These are phyloP conservation scores for Austroboletus novae-zelandiae DNA, from an alignment of 1,284 basidiomycete species.

Conservation along the genomic window DNA sequence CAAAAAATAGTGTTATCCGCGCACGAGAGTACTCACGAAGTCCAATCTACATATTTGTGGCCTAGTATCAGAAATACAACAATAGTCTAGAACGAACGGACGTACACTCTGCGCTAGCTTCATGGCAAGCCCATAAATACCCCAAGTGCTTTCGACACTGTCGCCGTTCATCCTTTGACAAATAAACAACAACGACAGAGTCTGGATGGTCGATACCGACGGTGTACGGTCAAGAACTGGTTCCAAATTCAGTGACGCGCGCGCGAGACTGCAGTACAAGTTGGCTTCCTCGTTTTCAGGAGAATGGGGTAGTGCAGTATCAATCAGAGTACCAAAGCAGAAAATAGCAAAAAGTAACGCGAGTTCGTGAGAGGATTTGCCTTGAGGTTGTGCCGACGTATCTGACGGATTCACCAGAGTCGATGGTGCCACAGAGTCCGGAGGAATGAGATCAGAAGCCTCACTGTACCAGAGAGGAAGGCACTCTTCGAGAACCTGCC, in stretches of 20 bases:
- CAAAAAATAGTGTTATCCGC: background rate
- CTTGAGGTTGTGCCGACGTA: slow-evolving; percentile 11
- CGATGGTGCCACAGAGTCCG: slow-evolving; percentile 21
- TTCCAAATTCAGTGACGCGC: slow-evolving; percentile 61
- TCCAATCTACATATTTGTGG: slow-evolving; percentile 46
- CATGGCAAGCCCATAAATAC: slow-evolving; percentile 55
- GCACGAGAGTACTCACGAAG: slow-evolving; percentile 51
- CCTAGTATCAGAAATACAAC: slow-evolving; percentile 6
- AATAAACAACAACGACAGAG: slow-evolving; percentile 62
- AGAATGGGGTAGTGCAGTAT: slow-evolving; percentile 45
- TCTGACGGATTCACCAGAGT: slow-evolving; percentile 3
- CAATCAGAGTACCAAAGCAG: slow-evolving; percentile 56
- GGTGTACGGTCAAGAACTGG: slow-evolving; percentile 66
- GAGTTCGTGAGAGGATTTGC: slow-evolving; percentile 50
- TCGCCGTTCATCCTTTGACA: slow-evolving; percentile 60
- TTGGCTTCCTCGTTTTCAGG: slow-evolving; percentile 52
- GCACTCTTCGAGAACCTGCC: slow-evolving; percentile 59
- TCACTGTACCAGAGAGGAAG: slow-evolving; percentile 66
- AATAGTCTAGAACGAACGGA: slow-evolving; percentile 13
- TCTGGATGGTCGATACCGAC: slow-evolving; percentile 65
- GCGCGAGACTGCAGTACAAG: slow-evolving; percentile 52
- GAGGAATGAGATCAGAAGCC: slow-evolving; percentile 33
- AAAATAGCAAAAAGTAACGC: slow-evolving; percentile 57
- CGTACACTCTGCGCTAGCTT: slow-evolving; percentile 66
- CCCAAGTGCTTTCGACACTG: slow-evolving; percentile 61